Percentiles rank a stretch among this genome's conserved stretches.
phyloP scores from a whole-genome alignment of 1,284 basidiomycete genomes.

The Cystobasidiaceae sp. region DNA sequence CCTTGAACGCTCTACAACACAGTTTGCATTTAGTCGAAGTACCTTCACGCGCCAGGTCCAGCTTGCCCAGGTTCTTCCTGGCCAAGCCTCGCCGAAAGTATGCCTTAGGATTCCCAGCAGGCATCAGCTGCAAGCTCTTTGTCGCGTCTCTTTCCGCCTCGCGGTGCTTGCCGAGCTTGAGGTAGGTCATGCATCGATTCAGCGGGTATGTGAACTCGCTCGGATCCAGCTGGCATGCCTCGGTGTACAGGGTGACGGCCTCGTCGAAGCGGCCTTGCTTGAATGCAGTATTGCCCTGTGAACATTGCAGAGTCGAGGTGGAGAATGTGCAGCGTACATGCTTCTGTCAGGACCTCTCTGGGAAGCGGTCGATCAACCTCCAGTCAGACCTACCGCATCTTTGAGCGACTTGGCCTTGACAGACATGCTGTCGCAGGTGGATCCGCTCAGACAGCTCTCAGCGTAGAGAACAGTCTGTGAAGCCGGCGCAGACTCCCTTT shows the following conservation, averaged over 20 bases:
- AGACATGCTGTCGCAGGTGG: background rate
- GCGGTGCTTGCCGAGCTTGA: constrained; percentile 63
- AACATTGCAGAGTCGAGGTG: background rate
- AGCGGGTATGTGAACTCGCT: constrained; percentile 63
- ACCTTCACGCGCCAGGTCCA: constrained; percentile 59
- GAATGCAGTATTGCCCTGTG: constrained; percentile 59
- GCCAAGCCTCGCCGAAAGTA: constrained; percentile 68
- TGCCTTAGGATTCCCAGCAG: constrained; percentile 58
- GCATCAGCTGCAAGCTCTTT: constrained; percentile 32
- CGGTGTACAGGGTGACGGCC: constrained; percentile 64
- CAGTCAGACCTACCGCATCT: background rate
- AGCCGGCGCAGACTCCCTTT: too few species aligned
- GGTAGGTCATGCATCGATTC: constrained; percentile 73
- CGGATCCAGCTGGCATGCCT: constrained; percentile 62
- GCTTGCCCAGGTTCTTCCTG: constrained; percentile 53
- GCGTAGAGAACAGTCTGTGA: too few species aligned
- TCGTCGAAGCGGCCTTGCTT: constrained; percentile 54
- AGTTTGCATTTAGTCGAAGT: constrained; percentile 34
- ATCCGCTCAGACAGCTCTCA: too few species aligned
- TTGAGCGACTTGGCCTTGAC: constrained; percentile 1
- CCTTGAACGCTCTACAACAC: background rate
- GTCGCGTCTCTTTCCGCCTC: constrained; percentile 46
- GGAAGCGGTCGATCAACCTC: too few species aligned
- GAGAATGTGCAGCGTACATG: too few species aligned
- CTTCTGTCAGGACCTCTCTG: too few species aligned